Evolutionary conservation across 768 basidiomycete genomes (phyloP), one percentile per base, ranked within the genome.

Genomic region (Psilocybe cubensis): DNA sequence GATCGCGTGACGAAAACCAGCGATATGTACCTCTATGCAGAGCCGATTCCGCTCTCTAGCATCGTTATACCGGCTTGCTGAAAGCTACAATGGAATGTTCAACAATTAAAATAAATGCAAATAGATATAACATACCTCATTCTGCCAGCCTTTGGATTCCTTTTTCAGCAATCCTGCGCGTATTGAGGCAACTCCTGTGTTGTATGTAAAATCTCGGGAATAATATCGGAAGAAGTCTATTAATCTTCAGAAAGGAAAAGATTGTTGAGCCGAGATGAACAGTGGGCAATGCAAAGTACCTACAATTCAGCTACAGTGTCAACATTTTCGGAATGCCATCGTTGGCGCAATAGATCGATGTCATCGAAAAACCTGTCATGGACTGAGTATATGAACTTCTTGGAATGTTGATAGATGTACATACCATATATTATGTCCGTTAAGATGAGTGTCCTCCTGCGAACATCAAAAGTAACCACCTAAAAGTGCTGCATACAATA

Each of bases 191-290:
- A 98, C 95, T 48, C 91, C 89, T 58, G 87, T 89, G 72, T 91
- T 92, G 76, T 96, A 99, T 48, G 81, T 76, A 75, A 98, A 99
- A 70, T 96, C 94, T 57, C 94, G 88, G 48, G 94, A 88, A 76
- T 90, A 99, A 72, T 94, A 98, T 65, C 91, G 90, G 83, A 96
- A 99, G 74, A 99, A 98, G 72, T 98, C 96, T 68, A 97, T 93
- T 73, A 99, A 78, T 68, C 95, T 97, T 63, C 35, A 53, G 24
- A 29, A 28, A 23, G 28, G 42, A 50, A 57, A 31, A 44, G 52
- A 50, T 58, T 52, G 44, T 20, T 33, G 46, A 35, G 67, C 61
- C 58, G 23, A 65, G 43, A 52, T 20, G 41, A 42, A 31, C 47
- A 33, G 14, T 44, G 42, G 31, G 17, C 21, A 38, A 42, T 48